Evolutionary conservation across 108 stramenopile species (phyloP).

Genomic region (Aurantiochytrium sp.): DNA sequence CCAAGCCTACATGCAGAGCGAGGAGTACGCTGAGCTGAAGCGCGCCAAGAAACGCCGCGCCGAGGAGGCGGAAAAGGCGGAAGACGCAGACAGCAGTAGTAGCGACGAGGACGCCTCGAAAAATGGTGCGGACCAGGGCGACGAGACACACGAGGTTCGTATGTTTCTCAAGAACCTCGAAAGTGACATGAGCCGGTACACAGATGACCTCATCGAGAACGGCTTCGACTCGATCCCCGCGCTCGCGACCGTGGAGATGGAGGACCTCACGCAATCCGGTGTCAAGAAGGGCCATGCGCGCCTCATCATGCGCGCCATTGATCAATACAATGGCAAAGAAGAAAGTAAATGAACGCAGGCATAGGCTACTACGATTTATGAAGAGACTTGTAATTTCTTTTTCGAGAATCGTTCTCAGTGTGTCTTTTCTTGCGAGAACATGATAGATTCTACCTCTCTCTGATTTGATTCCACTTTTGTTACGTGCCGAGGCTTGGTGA

Average conservation of each 20-base stretch:
- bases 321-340: background rate
- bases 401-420: too few relatives aligned
- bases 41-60: background rate
- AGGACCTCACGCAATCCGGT: background rate
- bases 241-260: background rate
- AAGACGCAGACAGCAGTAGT: background rate
- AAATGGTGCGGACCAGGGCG: background rate
- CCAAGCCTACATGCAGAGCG: background rate
- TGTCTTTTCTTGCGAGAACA: too few relatives aligned
- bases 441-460: too few relatives aligned
- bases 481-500: too few relatives aligned
- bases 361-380: too few relatives aligned
- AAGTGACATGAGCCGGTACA: background rate
- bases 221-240: background rate
- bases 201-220: background rate
- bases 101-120: background rate
- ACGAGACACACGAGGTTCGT: background rate
- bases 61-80: background rate
- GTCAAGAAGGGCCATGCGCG: constrained; percentile 11
- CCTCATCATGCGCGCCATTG: background rate
- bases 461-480: too few relatives aligned
- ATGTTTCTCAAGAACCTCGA: background rate
- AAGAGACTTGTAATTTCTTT: too few relatives aligned
- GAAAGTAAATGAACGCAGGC: too few relatives aligned
- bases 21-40: background rate